Base-by-base conservation (phyloP, 306 rosid genomes). In the Lathyrus sativus region DNA sequence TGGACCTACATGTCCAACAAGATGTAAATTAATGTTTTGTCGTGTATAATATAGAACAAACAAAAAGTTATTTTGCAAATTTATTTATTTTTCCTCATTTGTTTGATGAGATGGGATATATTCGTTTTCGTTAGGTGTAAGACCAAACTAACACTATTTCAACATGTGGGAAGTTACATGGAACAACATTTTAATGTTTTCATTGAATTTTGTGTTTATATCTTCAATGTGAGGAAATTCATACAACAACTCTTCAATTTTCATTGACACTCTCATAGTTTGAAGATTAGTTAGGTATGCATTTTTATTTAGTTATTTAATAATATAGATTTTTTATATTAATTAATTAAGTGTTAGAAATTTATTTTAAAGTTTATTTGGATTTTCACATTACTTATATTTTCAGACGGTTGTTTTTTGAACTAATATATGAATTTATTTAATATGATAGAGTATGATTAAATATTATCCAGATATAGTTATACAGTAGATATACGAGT, bases 91-190 rank as follows among this genome's bases (percentile, higher is more conserved):
- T n/a, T 14, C 22, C 0, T 11, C 4, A 17, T 26, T 35, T 53
- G 9, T 62, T 62, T 63, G 15, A 69, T 51, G 37, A 63, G 46
- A 64, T 26, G 35, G 18, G 45, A 42, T 61, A 43, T 41, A 62
- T 71, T 54, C 49, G 65, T 68, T 43, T 65, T 58, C n/a, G 63
- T 81, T 81, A 77, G 85, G 85, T 73, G 69, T 17, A 64, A 35
- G 62, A 50, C 79, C 82, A 43, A 76, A 76, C 67, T 41, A 67
- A 64, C 67, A 75, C 85, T 73, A 50, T 81, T 73, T 69, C 53
- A 65, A 57, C 82, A 77, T 69, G 82, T 73, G 82, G 44, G 77
- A 64, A 4, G 11, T 11, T 64, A 33, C 45, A 69, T 4, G 15
- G 7, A 67, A 58, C n/a, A 12, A 10, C 46, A 42, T 1, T 42